These are phyloP conservation scores for Chaetothyriales sp. DNA, from an alignment of 2,329 filamentous ascomycete species.

Conservation along the genomic window DNA sequence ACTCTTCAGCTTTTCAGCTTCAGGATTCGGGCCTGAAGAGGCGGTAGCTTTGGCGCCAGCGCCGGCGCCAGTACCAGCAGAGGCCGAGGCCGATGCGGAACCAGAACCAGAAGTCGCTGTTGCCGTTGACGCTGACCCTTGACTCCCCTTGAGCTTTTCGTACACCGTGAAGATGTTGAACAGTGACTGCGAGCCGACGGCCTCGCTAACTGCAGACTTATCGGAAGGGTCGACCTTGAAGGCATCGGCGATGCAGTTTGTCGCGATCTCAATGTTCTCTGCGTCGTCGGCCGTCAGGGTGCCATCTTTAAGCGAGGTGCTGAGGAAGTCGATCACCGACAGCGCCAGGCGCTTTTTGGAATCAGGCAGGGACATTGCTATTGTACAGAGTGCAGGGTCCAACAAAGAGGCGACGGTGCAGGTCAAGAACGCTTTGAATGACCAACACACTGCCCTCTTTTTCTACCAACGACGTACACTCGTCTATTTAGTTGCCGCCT, in stretches of 20 bases:
- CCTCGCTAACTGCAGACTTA: conserved; percentile 54
- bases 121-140: neutral
- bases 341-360: conserved; percentile 82
- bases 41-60: neutral
- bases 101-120: neutral
- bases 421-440: no score
- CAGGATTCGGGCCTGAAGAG: conserved; percentile 34
- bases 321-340: conserved; percentile 91
- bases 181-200: conserved; percentile 74
- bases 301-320: conserved; percentile 69
- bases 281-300: conserved; percentile 75
- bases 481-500: neutral
- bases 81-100: conserved; percentile 2
- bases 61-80: neutral
- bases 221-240: conserved; percentile 88
- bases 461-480: neutral
- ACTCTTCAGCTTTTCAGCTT: conserved; percentile 77
- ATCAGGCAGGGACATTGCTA: conserved; percentile 20
- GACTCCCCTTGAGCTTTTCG: conserved; percentile 65
- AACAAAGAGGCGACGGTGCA: neutral
- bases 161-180: conserved; percentile 88
- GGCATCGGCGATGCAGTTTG: conserved; percentile 84
- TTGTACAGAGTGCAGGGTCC: neutral
- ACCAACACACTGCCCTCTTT: neutral
- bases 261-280: conserved; percentile 85